Percentiles rank a stretch among this genome's conserved stretches.
Conservation (phyloP, 768 basidiomycete species). For the Mycena olivaceomarginata region DNA sequence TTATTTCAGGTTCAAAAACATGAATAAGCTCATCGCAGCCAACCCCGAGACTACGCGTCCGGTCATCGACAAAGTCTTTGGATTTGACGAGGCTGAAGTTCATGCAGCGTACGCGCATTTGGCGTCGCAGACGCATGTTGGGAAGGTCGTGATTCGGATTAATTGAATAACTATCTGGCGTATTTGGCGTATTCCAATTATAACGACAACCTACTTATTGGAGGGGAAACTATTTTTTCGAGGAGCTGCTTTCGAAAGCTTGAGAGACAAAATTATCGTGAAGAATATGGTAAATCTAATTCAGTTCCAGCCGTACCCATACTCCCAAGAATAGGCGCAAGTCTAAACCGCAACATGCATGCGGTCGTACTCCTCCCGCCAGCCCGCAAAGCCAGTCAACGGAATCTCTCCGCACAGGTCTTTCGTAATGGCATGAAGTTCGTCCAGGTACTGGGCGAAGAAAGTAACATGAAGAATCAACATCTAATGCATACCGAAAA, state of each 20-base stretch:
- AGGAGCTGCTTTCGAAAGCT: too few species aligned
- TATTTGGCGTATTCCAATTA: too few species aligned
- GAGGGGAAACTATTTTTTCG: too few species aligned
- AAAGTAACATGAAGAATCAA: not conserved
- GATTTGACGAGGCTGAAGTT: not conserved
- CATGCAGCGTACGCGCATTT: not conserved
- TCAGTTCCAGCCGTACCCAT: too few species aligned
- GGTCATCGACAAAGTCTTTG: not conserved
- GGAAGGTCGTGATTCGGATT: not conserved
- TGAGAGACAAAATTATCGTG: too few species aligned
- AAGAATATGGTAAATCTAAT: too few species aligned
- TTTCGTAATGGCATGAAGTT: slow-evolving; percentile 58
- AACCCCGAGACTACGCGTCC: not conserved
- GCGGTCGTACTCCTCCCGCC: slow-evolving; percentile 60
- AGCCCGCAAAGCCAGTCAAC: slow-evolving; percentile 57
- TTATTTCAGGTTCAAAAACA: too few species aligned
- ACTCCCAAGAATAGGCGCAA: not conserved
- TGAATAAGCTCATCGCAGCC: too few species aligned
- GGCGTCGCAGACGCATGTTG: not conserved
- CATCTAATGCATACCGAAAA: not conserved
- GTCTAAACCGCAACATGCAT: slow-evolving; percentile 6
- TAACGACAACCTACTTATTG: too few species aligned
- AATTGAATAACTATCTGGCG: not conserved
- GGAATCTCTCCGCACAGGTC: slow-evolving; percentile 64
- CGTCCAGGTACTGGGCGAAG: slow-evolving; percentile 56